Evolutionary conservation across 148 eudicot species (phyloP), one percentile per base, ranked within the genome.

Genomic region (Vaccinium corymbosum): DNA sequence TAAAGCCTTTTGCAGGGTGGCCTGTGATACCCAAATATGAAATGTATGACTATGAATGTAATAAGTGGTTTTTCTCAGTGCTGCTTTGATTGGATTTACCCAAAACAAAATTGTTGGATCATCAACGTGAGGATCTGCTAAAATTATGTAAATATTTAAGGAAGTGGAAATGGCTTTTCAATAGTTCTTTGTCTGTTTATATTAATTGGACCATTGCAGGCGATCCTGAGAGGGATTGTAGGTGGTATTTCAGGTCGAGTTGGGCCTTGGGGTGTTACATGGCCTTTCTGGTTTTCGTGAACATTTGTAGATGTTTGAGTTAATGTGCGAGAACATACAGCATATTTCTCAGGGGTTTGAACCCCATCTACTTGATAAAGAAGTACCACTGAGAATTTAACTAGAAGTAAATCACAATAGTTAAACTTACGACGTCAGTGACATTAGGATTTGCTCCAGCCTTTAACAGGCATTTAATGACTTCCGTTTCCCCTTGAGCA

Each of bases 401-500:
- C 77, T 7, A 27, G 27, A 27, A 27, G 27, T 27, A 50, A 52
- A 27, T 7, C 6, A 46, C 22, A 13, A 84, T 0, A 15, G 29
- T 52, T 3, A 15, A 55, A 72, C 82, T 70, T 17, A 84, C 86
- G 35, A 13, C 3, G 59, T 82, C n/a, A 1, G 56, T 51, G 17
- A 32, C 32, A 49, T 84, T 84, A 42, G 86, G 84, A 80, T 81
- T 80, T 84, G 89, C 89, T 74, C 89, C 85, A 71, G 82, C 84
- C 49, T 70, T 78, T 29, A 84, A 42, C 29, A 84, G 42, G 55
- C 78, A 81, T 61, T 71, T 81, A 81, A 87, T 49, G 56, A 48
- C 56, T 48, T 81, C 82, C 29, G 48, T 59, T 13, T 78, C 79
- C 57, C 81, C 72, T 20, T 14, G 6, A 59, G 35, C 2, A 53